Conservation (phyloP, 2,329 filamentous ascomycete species). For the Stagonosporopsis chrysanthemi region DNA sequence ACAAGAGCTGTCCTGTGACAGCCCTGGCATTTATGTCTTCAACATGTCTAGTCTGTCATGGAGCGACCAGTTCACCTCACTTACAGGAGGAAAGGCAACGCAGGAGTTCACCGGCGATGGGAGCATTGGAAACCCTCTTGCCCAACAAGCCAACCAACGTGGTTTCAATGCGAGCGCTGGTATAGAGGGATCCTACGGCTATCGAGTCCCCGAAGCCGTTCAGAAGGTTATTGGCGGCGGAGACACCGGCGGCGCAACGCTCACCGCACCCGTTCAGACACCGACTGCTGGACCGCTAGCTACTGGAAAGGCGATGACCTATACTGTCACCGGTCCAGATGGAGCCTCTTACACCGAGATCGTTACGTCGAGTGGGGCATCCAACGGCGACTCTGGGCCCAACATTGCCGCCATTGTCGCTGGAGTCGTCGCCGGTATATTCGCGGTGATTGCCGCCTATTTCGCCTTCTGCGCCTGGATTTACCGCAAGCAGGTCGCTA, state of each 20-base stretch:
- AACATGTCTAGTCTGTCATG: conserved; percentile 75
- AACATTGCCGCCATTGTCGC: conserved; percentile 65
- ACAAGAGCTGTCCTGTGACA: conserved; percentile 68
- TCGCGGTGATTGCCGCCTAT: conserved; percentile 68
- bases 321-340: conserved; percentile 63
- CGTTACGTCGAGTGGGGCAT: conserved; percentile 34
- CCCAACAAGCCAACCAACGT: conserved; percentile 61
- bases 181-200: conserved; percentile 68
- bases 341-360: conserved; percentile 52
- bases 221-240: conserved; percentile 72
- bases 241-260: conserved; percentile 71
- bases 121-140: conserved; percentile 54
- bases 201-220: conserved; percentile 72
- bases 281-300: conserved; percentile 74
- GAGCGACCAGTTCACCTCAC: conserved; percentile 73
- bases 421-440: conserved; percentile 69
- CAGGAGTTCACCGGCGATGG: conserved; percentile 42
- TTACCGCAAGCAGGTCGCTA: conserved; percentile 72
- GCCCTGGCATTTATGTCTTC: conserved; percentile 76
- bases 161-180: conserved; percentile 61
- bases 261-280: conserved; percentile 67
- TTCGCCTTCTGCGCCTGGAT: conserved; percentile 76
- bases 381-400: conserved; percentile 42
- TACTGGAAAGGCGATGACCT: conserved; percentile 73
- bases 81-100: conserved; percentile 61